Evolutionary conservation across 768 basidiomycete genomes (phyloP).

Genomic region (Amanita jacksonii): DNA sequence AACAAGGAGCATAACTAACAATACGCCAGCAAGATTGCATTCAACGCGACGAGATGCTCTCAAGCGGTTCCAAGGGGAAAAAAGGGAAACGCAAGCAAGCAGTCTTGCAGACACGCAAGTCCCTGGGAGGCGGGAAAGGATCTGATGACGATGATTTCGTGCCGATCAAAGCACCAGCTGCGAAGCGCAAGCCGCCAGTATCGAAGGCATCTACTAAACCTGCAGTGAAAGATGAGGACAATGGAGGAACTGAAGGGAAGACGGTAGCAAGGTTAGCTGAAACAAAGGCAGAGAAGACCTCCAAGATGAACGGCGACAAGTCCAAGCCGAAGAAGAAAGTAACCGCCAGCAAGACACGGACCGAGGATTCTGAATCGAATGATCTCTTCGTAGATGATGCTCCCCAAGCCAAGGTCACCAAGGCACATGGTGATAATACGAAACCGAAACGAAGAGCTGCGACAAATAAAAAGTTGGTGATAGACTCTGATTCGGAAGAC

Average conservation of each 20-base stretch:
- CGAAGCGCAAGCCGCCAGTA: slow-evolving; percentile 31
- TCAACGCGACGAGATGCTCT: slow-evolving; percentile 35
- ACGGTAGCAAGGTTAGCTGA: slow-evolving; percentile 15
- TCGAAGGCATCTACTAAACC: slow-evolving; percentile 21
- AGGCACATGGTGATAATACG: too few relatives aligned
- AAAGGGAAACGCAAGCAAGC: slow-evolving; percentile 38
- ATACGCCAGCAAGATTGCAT: slow-evolving; percentile 30
- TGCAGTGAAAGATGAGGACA: slow-evolving; percentile 11
- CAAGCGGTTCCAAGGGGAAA: slow-evolving; percentile 36
- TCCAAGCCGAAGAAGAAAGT: slow-evolving; percentile 10
- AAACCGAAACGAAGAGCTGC: slow-evolving; percentile 9
- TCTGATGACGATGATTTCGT: slow-evolving; percentile 39
- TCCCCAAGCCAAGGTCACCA: too few relatives aligned
- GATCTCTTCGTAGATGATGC: too few relatives aligned
- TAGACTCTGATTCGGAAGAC: slow-evolving; percentile 14
- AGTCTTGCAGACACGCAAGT: slow-evolving; percentile 38
- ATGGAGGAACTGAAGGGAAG: slow-evolving; percentile 17
- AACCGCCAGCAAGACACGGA: slow-evolving; percentile 9
- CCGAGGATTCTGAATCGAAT: slow-evolving; percentile 11
- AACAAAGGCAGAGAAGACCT: slow-evolving; percentile 11
- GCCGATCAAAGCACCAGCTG: slow-evolving; percentile 33
- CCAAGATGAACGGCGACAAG: slow-evolving; percentile 10
- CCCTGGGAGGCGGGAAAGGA: slow-evolving; percentile 27
- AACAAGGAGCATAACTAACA: neutral
- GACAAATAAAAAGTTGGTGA: slow-evolving; percentile 5